Evolutionary conservation across 176 grass and related monocot genomes (phyloP), one percentile per base, ranked within the genome.

Genomic region (Eleusine indica): DNA sequence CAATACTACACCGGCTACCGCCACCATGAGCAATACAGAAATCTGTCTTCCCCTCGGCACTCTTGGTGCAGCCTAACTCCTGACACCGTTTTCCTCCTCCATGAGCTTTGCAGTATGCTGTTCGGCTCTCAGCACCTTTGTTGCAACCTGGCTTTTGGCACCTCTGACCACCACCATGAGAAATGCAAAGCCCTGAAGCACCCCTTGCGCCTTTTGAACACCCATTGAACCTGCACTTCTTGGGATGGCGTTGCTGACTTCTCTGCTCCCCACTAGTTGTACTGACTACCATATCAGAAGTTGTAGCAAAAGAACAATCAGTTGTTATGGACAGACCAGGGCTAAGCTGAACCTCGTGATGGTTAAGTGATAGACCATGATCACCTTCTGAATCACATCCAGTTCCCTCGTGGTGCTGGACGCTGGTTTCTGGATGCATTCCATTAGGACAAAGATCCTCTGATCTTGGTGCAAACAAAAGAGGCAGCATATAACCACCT

Each of bases 61-160:
- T 92, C 71, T 97, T 97, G 37, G 92, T 97, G 77, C 94, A 97
- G 19, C 94, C 92, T 68, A 97, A 66, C 68, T 97, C 83, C 58
- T 94, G 84, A 66, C 95, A 97, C 37, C 92, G 88, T 44, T 85
- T 91, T 58, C 95, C 95, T 44, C 95, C 95, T 39, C 95, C 95
- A 74, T 97, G 95, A 80, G 92, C 74, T 77, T 97, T 97, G 63
- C 92, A 97, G 65, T 91, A 94, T 6, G 75, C 90, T 32, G 92
- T 94, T 71, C 95, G 88, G 67, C 92, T 94, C 81, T 97, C 95
- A 1, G 92, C 88, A 9, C 95, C 95, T 80, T 97, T 97, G 42
- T 97, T 88, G 88, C 95, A 97, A 40, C 92, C 90, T 29, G 82
- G 78, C 54, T 97, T 97, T 42, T 97, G 95, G 90, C 95, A 97